Evolutionary conservation across 805 yeast genomes (phyloP), one percentile per base, ranked within the genome.

Genomic region (Kazachstania taianensis): DNA sequence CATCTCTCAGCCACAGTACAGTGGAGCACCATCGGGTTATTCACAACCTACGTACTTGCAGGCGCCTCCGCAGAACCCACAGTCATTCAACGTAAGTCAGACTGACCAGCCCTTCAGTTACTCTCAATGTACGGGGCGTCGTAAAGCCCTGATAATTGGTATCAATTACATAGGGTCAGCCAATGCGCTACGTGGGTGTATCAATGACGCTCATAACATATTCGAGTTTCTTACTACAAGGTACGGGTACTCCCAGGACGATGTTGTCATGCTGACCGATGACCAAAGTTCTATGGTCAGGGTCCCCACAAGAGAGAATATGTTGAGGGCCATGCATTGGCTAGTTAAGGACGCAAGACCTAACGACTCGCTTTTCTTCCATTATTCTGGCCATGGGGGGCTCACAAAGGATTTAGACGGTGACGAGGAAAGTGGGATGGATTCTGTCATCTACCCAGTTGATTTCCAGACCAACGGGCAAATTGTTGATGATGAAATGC

Each of bases 301-400:
- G 18, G 63, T 76, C 8, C 94, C 94, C 14, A 73, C 83, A 2
- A 63, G 71, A 37, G 73, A 66, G 5, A 83, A 84, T 54, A 83
- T 84, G 54, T 51, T 81, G 15, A 66, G 77, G 29, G 94, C 86
- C 3, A 80, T 81, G 81, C 75, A 70, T 38, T 83, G 94, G 94
- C 67, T 83, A 16, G 87, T 79, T 15, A 63, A 63, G 15, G 80
- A 67, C 42, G 92, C 94, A 0, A 65, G 62, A 45, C 78, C 92
- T 12, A 81, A 83, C 46, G 94, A 83, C 59, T 72, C 85, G 7
- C 57, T 83, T 33, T 77, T 84, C 47, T 74, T 84, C 67, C 94
- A 84, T 55, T 83, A 78, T 53, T 80, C 92, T 0, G 92, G 94
- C 6, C 94, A 84, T 52, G 94, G 94, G 20, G 85, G 92, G 2